Evolutionary conservation across 129 eudicot genomes (phyloP), one percentile per base, ranked within the genome.

Genomic region (Deinandra increscens): DNA sequence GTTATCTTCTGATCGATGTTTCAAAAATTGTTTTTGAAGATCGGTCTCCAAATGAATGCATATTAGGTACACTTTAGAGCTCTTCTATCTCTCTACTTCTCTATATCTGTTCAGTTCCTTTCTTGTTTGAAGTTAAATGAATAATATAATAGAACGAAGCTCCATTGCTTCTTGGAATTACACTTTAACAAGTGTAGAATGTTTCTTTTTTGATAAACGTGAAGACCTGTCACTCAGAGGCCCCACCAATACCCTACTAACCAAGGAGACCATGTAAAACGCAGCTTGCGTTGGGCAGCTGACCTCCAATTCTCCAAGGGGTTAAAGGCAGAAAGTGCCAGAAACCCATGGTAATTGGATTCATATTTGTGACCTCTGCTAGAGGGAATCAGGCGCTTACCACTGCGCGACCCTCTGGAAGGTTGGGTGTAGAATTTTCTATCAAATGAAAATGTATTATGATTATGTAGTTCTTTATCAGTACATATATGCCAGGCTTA

Each of bases 1-100:
- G 76, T 64, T 78, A 77, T 67, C 86, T 86, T 56, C 68, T 83
- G 20, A 64, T 79, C 48, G 50, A 59, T 15, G 74, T 83, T 46
- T 78, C 65, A 60, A 72, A 41, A 71, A 61, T 50, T 45, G 17
- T 58, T 71, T 62, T 72, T 66, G 68, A 76, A 33, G 74, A 45
- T 5, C 81, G 38, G 70, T 49, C 80, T 58, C 72, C 84, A 17
- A 78, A 64, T 79, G 72, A 31, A 18, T 86, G 91, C 71, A 56
- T 75, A 70, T 53, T 86, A 65, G 91, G 91, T 86, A 70, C 71
- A 64, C 43, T 31, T 23, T 54, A 60, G 12, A 42, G 37, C 20
- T 43, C 46, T 22, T 46, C 49, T 44, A 53, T 11, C 62, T 54
- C 56, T 60, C 29, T 70, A 10, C 36, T 34, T 60, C 43, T 15